Conservation (phyloP, 2,329 filamentous ascomycete species). For the Aspergillus pseudotamarii region DNA sequence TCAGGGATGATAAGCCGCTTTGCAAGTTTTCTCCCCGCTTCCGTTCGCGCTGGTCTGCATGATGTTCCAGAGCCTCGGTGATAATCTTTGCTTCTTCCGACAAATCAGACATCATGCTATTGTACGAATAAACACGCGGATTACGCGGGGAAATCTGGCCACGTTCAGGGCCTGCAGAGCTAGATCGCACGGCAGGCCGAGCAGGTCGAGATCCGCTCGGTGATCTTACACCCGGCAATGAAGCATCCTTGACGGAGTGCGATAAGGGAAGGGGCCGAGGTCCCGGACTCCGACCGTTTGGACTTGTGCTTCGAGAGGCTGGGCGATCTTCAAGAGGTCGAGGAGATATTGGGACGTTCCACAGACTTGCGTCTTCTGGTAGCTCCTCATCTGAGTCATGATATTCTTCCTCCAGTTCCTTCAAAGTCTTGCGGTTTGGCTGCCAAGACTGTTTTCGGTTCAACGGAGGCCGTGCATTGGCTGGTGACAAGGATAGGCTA, state of each 20-base stretch:
- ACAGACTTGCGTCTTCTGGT: conserved; percentile 53
- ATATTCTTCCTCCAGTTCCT: conserved; percentile 54
- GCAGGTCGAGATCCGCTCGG: conserved; percentile 36
- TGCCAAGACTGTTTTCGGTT: conserved; percentile 46
- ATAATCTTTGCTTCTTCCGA: conserved; percentile 63
- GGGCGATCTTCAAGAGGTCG: conserved; percentile 44
- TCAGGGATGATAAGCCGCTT: conserved; percentile 42
- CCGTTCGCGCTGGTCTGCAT: conserved; percentile 54
- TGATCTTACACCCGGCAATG: conserved; percentile 26
- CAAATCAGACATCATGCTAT: conserved; percentile 58
- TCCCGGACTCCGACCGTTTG: conserved; percentile 43
- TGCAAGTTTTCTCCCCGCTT: conserved; percentile 52
- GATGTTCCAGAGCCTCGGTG: conserved; percentile 61
- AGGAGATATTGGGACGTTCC: conserved; percentile 55
- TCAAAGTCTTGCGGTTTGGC: conserved; percentile 48
- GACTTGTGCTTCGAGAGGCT: conserved; percentile 45
- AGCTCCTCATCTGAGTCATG: conserved; percentile 55
- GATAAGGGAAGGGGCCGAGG: conserved; percentile 47
- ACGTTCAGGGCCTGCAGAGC: conserved; percentile 45
- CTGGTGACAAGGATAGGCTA: conserved; percentile 30
- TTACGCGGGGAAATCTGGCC: conserved; percentile 44
- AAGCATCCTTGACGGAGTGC: conserved; percentile 37
- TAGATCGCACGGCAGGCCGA: conserved; percentile 35
- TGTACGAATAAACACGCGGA: conserved; percentile 61
- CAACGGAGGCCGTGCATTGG: conserved; percentile 24